Conservation (phyloP, 2,329 filamentous ascomycete species). For the Cladophialophora exuberans region DNA sequence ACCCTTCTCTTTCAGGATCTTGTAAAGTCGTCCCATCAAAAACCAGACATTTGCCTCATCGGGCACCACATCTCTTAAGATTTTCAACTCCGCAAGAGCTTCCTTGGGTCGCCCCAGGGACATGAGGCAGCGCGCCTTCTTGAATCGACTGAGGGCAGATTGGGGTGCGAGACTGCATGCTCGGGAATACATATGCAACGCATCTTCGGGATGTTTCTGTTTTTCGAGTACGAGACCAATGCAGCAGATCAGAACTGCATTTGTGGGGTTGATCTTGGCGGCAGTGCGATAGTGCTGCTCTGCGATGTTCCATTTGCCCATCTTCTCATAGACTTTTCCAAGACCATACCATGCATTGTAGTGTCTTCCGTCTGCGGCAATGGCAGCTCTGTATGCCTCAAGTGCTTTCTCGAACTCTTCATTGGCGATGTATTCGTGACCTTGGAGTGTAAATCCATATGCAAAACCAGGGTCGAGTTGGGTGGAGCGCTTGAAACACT, state of each 20-base stretch:
- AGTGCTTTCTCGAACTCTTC: conserved; percentile 97
- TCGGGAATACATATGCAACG: conserved; percentile 78
- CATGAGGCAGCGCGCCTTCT: conserved; percentile 86
- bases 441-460: conserved; percentile 93
- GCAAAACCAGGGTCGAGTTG: conserved; percentile 89
- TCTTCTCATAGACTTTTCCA: conserved; percentile 80
- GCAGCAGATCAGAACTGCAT: conserved; percentile 88
- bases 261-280: conserved; percentile 87
- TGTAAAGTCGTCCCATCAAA: conserved; percentile 72
- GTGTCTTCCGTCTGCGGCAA: conserved; percentile 83
- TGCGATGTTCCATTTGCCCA: conserved; percentile 88
- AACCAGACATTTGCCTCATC: conserved; percentile 98
- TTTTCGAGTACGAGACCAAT: conserved; percentile 90
- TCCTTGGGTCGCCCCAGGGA: conserved; percentile 69
- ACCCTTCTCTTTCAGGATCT: conserved; percentile 62
- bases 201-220: conserved; percentile 77
- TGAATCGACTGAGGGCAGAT: conserved; percentile 84
- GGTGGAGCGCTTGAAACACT: conserved; percentile 92
- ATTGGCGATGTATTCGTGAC: conserved; percentile 92
- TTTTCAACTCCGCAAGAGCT: conserved; percentile 79
- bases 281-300: conserved; percentile 90
- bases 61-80: conserved; percentile 88
- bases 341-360: conserved; percentile 98
- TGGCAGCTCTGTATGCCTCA: conserved; percentile 80
- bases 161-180: conserved; percentile 81